Base-by-base conservation (phyloP, 225 moss, liverwort and hornwort genomes). In the Ulota crispa region DNA sequence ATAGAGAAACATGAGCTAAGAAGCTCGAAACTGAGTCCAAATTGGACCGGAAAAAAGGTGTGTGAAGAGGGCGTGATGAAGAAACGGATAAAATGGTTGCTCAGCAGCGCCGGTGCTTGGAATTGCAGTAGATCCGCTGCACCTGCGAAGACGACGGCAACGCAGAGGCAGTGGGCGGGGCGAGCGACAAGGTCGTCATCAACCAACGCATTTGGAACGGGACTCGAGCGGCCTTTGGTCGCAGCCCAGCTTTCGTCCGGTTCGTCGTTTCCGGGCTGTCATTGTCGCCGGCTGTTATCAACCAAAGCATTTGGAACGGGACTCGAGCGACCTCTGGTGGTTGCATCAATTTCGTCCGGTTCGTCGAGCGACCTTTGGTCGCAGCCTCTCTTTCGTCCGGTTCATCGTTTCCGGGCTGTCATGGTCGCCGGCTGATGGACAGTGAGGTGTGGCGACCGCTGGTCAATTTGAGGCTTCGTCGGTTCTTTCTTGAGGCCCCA, bases 51-150 rank as follows among this genome's bases (percentile, higher is more conserved):
- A 36, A 47, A 70, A 23, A 8, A 65, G 57, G 31, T 1, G 21
- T 24, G 34, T 13, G 41, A 6, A 10, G 64, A 73, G 16, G 19
- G 34, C 34, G 26, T 19, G 9, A 37, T 41, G 66, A 27, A 6
- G 50, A 57, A 80, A 42, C 31, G 1, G 68, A 41, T 4, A 30
- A 78, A 73, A 74, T 21, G 43, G 30, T 2, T 55, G 15, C 4
- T 42, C 28, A 28, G 28, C 31, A 34, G 45, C 43, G 36, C 45
- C 30, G 64, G 57, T 42, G 70, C 64, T 75, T 2, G 57, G 4
- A 70, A 75, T 70, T 27, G 9, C 59, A 84, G n/a, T n/a, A n/a
- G n/a, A n/a, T 81, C 81, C 32, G 31, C 37, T 78, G 81, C 74
- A 7, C 30, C 60, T 54, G 43, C 78, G 28, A 68, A 50, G 39